Base-by-base conservation (phyloP, 1,284 basidiomycete genomes). In the Baeospora myosura region DNA sequence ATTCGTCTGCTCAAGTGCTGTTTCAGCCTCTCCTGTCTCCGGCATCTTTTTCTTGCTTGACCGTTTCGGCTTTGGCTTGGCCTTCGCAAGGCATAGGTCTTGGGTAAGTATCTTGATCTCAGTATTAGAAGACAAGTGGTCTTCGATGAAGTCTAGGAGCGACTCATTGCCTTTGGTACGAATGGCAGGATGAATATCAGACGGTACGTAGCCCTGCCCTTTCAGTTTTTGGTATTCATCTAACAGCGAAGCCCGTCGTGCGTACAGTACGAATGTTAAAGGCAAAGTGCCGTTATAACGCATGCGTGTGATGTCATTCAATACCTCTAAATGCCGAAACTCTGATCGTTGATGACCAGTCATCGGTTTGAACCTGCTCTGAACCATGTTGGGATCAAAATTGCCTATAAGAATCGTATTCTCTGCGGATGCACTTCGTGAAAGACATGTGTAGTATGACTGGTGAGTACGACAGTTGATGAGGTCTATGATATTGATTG, bases 331-430 rank as follows among this genome's bases (percentile, higher is more conserved):
- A n/a, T 59, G 56, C 30, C 56, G 24, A 24, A 56, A 56, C 38
- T 61, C 59, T 44, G 60, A 57, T 14, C 49, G 26, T 12, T 48
- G 43, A 8, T 46, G 45, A 17, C 43, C 49, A 10, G 43, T 52
- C 5, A 59, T 52, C 32, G 8, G 8, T n/a, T n/a, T n/a, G n/a
- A n/a, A n/a, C n/a, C n/a, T n/a, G n/a, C 26, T n/a, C n/a, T 8
- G 8, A 10, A 34, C 17, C 32, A 48, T 56, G 1, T 32, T 26
- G 1, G 36, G 3, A 40, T 57, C 47, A 41, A 57, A 59, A 1
- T 46, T 48, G 38, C 52, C 41, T 3, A 62, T 18, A 26, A 63
- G 53, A n/a, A 59, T 24, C 1, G 58, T 60, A 2, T 54, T 51
- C 1, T 32, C 44, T 12, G 57, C 55, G 32, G 51, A 40, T 8